Evolutionary conservation across 768 basidiomycete species (phyloP), one percentile per base, ranked within the genome.

Genomic region (Mycena albidolilacea): DNA sequence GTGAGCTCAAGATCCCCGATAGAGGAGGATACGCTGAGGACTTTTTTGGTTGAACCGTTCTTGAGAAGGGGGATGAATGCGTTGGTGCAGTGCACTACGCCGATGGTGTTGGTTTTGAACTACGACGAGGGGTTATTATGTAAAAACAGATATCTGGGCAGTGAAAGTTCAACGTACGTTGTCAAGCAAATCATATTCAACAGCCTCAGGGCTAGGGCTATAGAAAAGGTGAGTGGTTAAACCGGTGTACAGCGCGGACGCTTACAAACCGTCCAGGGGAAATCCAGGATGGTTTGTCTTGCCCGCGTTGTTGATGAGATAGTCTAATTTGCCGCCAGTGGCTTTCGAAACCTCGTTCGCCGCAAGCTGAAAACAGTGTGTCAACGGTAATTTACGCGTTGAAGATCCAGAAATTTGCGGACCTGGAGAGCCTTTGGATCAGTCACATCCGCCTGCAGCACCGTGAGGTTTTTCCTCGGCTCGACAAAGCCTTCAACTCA

Each of bases 11-110:
- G 59, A 72, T 82, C 82, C 10, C 70, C 83, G 15, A 82, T 38
- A 38, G 79, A 83, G 38, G 75, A 77, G 67, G 73, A 77, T 71
- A 86, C 67, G 5, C 79, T 76, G 74, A 84, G 72, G 50, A 86
- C 82, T 71, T 82, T 84, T 30, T 62, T 62, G 5, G 43, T 43
- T 14, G 41, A 3, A 4, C 30, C 30, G 30, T 30, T 30, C 30
- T 30, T 30, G 30, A 30, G 30, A 30, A 30, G 30, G 30, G 30
- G 61, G 12, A 62, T 43, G 23, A 62, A 62, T 5, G 61, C 61
- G 19, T 62, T 62, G 12, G 61, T 62, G 14, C 21, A 21, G 43
- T 62, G 61, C 7, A 62, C 15, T 8, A 30, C 43, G 23, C 61
- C 43, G 61, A 62, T 46, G 43, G 61, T 46, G 43, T 62, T 62